Evolutionary conservation across 345 rosid species (phyloP).

Genomic region (Alliaria petiolata): DNA sequence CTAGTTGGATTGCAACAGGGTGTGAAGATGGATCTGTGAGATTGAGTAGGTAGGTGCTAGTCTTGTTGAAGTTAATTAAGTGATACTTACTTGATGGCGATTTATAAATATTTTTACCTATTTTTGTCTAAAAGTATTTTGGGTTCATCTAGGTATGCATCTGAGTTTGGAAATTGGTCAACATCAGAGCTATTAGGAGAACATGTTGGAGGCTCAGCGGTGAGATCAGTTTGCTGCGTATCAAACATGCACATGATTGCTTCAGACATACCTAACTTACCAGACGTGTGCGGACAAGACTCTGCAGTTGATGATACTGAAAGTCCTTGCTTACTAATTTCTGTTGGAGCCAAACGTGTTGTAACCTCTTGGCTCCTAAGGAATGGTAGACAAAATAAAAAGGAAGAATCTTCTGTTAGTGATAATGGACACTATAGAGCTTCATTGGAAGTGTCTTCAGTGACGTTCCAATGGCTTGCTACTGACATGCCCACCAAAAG

Average conservation of each 20-base stretch:
- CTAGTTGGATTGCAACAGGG: constrained; percentile 92
- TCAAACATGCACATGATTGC: constrained; percentile 45
- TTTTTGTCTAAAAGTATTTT: constrained; percentile 5
- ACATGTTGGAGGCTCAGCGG: constrained; percentile 98
- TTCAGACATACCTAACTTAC: constrained; percentile 28
- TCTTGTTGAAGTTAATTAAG: neutral
- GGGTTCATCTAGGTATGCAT: constrained; percentile 49
- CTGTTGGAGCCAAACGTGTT: constrained; percentile 94
- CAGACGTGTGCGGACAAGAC: constrained; percentile 20
- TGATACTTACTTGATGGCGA: neutral
- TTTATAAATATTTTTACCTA: neutral
- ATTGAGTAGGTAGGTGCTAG: constrained; percentile 64
- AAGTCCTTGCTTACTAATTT: constrained; percentile 61
- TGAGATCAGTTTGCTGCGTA: constrained; percentile 79
- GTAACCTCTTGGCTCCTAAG: constrained; percentile 82
- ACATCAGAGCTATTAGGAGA: constrained; percentile 85
- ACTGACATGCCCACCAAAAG: constrained; percentile 82
- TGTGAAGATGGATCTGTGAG: constrained; percentile 99
- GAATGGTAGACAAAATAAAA: constrained; percentile 30
- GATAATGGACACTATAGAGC: constrained; percentile 28
- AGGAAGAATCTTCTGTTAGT: constrained; percentile 24
- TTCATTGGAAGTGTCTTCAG: constrained; percentile 39
- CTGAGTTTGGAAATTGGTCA: constrained; percentile 58
- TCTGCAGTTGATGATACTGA: constrained; percentile 30
- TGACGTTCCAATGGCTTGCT: constrained; percentile 95